Conservation (phyloP, 257 asterid genomes). For the Leonotis leonurus region DNA sequence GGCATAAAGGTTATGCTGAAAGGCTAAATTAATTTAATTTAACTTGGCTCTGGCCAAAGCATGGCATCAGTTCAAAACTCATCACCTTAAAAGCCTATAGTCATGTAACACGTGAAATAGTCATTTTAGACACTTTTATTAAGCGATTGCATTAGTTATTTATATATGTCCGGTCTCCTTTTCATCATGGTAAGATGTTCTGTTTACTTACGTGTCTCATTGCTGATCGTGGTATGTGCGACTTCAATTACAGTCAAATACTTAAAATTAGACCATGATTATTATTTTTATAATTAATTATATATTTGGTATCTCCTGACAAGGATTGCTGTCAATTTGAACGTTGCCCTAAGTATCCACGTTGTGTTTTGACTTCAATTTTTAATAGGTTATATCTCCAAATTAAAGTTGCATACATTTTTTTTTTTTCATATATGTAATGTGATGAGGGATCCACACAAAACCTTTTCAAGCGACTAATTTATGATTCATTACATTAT, state of each 20-base stretch:
- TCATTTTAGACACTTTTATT: slow-evolving; percentile 11
- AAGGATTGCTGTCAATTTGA: slow-evolving; percentile 18
- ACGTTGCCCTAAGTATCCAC: slow-evolving; percentile 17
- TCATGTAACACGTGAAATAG: slow-evolving; percentile 18
- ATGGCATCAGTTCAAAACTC: not conserved
- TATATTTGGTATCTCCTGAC: slow-evolving; percentile 15
- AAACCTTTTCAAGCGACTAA: too few species aligned
- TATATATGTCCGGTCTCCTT: slow-evolving; percentile 17
- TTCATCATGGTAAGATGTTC: slow-evolving; percentile 32
- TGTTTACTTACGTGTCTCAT: slow-evolving; percentile 27
- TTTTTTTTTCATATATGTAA: not conserved
- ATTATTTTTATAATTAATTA: not conserved
- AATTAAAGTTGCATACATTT: not conserved
- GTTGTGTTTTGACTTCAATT: slow-evolving; percentile 20
- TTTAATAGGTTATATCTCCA: not conserved
- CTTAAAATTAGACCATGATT: slow-evolving; percentile 7
- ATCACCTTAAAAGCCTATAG: not conserved
- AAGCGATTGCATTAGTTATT: not conserved
- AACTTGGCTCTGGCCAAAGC: not conserved
- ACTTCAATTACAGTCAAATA: slow-evolving; percentile 18
- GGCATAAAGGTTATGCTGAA: not conserved
- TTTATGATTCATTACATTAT: too few species aligned
- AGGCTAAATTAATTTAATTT: not conserved
- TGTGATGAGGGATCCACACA: not conserved
- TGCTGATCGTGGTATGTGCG: slow-evolving; percentile 24